Percentiles rank a stretch among this genome's conserved stretches.
phyloP scores from a whole-genome alignment of 768 basidiomycete species.

The Kwoniella dendrophila region DNA sequence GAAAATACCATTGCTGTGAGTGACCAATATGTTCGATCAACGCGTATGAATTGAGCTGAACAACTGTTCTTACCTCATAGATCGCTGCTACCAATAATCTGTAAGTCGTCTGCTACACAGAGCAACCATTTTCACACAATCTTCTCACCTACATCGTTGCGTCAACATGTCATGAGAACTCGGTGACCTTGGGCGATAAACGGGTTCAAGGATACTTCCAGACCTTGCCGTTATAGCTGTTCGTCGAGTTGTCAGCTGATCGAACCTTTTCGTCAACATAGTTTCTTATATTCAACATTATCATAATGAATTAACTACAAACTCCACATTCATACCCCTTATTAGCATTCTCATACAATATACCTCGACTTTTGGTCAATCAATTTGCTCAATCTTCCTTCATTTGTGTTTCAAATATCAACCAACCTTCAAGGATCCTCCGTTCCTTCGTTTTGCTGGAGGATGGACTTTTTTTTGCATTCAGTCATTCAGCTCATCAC shows the following conservation, averaged over 20 bases:
- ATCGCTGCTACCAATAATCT: constrained; percentile 97
- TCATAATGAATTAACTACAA: constrained; percentile 29
- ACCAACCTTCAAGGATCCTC: neutral
- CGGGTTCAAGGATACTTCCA: no score
- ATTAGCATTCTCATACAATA: constrained; percentile 7
- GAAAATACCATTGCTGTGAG: constrained; percentile 97
- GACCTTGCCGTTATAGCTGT: no score
- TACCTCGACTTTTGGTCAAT: neutral
- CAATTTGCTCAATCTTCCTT: neutral
- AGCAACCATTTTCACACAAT: neutral
- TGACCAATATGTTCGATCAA: constrained; percentile 23
- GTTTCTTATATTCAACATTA: constrained; percentile 55
- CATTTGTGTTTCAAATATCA: constrained; percentile 8
- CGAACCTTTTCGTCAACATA: no score
- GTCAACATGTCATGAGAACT: no score
- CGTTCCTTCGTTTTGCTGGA: neutral
- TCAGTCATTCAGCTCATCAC: neutral
- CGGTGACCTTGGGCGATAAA: no score
- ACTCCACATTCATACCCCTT: constrained; percentile 4
- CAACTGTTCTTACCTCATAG: constrained; percentile 58
- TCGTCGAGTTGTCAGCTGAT: no score
- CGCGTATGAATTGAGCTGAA: constrained; percentile 17
- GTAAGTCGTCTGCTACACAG: constrained; percentile 60
- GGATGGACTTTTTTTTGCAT: constrained; percentile 6
- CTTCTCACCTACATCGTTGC: no score